Percentiles rank a stretch among this genome's conserved stretches.
Conservation (phyloP, 129 eudicot genomes). For the Rutidosis leptorrhynchoides region DNA sequence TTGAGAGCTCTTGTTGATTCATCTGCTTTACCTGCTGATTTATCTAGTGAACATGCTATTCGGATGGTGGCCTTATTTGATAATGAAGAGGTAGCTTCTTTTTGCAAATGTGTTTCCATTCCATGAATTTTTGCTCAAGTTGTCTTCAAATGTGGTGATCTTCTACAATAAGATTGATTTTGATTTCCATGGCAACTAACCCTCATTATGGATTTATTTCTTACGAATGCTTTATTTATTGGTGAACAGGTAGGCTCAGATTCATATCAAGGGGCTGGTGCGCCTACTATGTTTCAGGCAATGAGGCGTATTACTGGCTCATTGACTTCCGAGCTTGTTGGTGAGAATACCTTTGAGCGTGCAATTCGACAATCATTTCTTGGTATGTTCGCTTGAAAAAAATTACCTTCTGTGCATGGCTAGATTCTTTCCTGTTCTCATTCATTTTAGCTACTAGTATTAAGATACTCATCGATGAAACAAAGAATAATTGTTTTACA, state of each 20-base stretch:
- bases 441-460: no score
- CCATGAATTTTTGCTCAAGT: no score
- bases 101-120: not conserved
- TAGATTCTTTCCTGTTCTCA: no score
- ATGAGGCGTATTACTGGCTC: constrained; percentile 76
- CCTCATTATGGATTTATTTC: no score
- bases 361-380: constrained; percentile 87
- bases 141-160: no score
- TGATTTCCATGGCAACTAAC: no score
- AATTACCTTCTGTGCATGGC: no score
- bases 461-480: no score
- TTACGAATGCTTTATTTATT: no score
- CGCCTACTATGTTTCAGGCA: constrained; percentile 95
- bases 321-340: constrained; percentile 49
- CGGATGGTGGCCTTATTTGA: constrained; percentile 93
- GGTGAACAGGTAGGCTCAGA: constrained; percentile 81
- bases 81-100: constrained; percentile 75
- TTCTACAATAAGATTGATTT: no score
- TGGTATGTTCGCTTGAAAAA: no score
- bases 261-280: constrained; percentile 96
- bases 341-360: constrained; percentile 69
- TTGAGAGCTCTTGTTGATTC: constrained; percentile 91
- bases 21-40: constrained; percentile 52
- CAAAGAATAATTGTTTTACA: no score
- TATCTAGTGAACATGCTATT: constrained; percentile 70